phyloP scores from a whole-genome alignment of 1,284 basidiomycete species.

The Cronartium quercuum region DNA sequence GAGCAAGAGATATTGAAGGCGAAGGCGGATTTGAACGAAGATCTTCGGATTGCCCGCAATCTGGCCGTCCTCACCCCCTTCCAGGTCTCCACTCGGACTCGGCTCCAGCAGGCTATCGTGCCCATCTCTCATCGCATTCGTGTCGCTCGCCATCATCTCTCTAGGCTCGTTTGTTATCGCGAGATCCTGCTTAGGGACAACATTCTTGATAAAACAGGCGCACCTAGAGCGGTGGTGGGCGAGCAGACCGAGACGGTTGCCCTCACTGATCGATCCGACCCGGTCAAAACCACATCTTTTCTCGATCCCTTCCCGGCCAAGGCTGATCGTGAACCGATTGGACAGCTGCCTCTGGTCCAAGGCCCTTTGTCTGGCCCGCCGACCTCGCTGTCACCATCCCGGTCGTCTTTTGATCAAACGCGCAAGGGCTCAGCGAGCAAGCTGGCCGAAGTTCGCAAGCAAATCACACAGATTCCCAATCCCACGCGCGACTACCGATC shows the following conservation, averaged over 20 bases:
- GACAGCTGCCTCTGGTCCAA: neutral
- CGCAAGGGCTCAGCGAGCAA: too few species aligned
- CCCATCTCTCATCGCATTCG: conserved; percentile 63
- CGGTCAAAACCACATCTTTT: neutral
- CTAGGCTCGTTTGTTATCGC: conserved; percentile 31
- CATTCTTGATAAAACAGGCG: neutral
- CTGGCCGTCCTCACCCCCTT: conserved; percentile 82
- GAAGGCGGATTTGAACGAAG: conserved; percentile 63
- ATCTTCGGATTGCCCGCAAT: conserved; percentile 69
- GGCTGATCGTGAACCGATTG: neutral
- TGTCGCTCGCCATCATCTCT: conserved; percentile 11
- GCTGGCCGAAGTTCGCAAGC: too few species aligned
- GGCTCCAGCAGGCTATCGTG: conserved; percentile 61
- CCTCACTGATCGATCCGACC: neutral
- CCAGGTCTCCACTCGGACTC: conserved; percentile 70
- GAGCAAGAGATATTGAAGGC: conserved; percentile 58
- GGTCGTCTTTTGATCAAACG: neutral
- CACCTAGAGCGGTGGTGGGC: neutral
- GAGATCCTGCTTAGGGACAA: conserved; percentile 23
- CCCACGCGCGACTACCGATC: too few species aligned
- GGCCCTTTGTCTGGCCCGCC: neutral
- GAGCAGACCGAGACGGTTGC: neutral
- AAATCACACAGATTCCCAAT: too few species aligned
- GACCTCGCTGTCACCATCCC: neutral
- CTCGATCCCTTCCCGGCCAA: neutral